These are phyloP conservation scores for Penicillium tannophilum DNA, from an alignment of 495 filamentous ascomycete genomes.

Conservation along the genomic window DNA sequence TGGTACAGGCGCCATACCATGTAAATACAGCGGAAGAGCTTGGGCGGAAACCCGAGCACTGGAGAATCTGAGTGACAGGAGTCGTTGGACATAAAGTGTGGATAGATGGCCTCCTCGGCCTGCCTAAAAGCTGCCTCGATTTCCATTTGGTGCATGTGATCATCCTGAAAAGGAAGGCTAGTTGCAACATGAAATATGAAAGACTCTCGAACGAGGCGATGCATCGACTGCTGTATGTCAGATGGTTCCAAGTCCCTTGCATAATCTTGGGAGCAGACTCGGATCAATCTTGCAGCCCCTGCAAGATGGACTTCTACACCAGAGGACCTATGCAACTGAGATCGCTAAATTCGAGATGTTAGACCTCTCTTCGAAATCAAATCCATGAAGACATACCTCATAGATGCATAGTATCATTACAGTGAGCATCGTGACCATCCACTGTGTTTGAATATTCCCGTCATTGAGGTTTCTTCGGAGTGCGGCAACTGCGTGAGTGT, in stretches of 20 bases:
- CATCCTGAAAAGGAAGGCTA: conserved; percentile 26
- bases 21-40: conserved; percentile 21
- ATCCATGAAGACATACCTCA: conserved; percentile 13
- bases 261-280: conserved; percentile 6
- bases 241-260: neutral
- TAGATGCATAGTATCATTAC: conserved; percentile 29
- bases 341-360: conserved; percentile 13
- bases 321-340: conserved; percentile 16
- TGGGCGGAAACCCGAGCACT: conserved; percentile 22
- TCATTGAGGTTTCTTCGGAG: conserved; percentile 12
- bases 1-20: conserved; percentile 20
- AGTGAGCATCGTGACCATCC: conserved; percentile 17
- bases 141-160: neutral
- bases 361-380: neutral
- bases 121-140: conserved; percentile 21
- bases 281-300: conserved; percentile 25
- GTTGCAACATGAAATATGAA: conserved; percentile 33
- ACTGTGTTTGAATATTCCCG: neutral
- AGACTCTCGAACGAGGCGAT: conserved; percentile 23
- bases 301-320: conserved; percentile 23
- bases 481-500: conserved; percentile 17
- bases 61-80: conserved; percentile 16
- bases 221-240: conserved; percentile 10
- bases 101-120: conserved; percentile 18
- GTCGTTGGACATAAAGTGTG: conserved; percentile 6